These are phyloP conservation scores for Plantago elongata DNA, from an alignment of 257 asterid genomes.

Conservation along the genomic window DNA sequence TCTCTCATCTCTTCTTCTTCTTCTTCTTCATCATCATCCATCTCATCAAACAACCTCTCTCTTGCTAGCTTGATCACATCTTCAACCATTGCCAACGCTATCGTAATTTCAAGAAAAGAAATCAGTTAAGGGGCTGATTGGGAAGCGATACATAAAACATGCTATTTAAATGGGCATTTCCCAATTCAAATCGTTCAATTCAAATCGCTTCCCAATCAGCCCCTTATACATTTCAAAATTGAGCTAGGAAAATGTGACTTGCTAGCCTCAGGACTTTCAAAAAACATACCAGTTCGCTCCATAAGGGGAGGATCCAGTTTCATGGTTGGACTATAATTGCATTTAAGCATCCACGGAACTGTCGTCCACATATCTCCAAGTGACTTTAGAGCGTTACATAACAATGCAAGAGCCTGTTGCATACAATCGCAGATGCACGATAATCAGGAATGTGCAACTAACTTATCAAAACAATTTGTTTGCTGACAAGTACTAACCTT, in stretches of 20 bases:
- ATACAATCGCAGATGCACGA: neutral
- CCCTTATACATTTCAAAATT: neutral
- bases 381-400: slow-evolving; percentile 58
- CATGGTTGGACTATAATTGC: slow-evolving; percentile 39
- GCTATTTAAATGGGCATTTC: too few species aligned
- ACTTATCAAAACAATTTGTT: neutral
- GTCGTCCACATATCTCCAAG: slow-evolving; percentile 78
- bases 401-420: slow-evolving; percentile 49
- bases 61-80: slow-evolving; percentile 65
- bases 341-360: slow-evolving; percentile 62
- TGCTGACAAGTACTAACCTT: slow-evolving; percentile 40
- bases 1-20: slow-evolving; percentile 52
- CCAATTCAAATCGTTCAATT: too few species aligned
- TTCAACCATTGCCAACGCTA: slow-evolving; percentile 64
- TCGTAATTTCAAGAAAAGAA: neutral
- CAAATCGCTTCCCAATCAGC: too few species aligned
- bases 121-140: too few species aligned
- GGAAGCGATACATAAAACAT: too few species aligned
- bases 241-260: neutral
- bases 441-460: neutral
- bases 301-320: slow-evolving; percentile 36
- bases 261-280: neutral
- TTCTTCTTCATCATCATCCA: slow-evolving; percentile 63
- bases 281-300: slow-evolving; percentile 40
- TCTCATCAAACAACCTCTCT: slow-evolving; percentile 59